A percentile compares a stretch with the other conserved stretches of the same genome.
Evolutionary conservation across 208 protist species (phyloP).

Genomic region (Leptomonas seymouri): DNA sequence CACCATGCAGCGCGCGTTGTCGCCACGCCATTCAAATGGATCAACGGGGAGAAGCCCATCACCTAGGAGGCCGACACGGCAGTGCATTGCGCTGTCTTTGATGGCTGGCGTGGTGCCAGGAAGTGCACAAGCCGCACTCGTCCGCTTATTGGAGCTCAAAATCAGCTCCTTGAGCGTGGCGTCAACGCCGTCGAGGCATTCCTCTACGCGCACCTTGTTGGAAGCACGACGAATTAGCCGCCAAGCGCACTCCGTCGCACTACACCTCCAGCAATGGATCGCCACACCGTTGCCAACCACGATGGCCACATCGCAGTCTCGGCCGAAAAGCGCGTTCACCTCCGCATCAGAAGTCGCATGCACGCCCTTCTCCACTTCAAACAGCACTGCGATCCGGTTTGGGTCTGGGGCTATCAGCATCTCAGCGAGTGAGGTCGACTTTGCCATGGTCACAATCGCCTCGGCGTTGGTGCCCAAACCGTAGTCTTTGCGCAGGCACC

Average conservation of each 20-base stretch:
- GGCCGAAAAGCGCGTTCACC: slow-evolving; percentile 40
- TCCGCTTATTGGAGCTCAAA: slow-evolving; percentile 37
- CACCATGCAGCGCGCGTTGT: slow-evolving; percentile 63
- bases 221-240: slow-evolving; percentile 37
- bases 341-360: slow-evolving; percentile 15
- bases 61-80: slow-evolving; percentile 58
- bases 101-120: slow-evolving; percentile 77
- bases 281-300: slow-evolving; percentile 58
- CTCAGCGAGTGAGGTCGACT: slow-evolving; percentile 35
- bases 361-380: slow-evolving; percentile 64
- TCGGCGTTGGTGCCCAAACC: slow-evolving; percentile 61
- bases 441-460: slow-evolving; percentile 64
- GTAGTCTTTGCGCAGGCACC: slow-evolving; percentile 76
- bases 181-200: slow-evolving; percentile 25
- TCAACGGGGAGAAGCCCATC: slow-evolving; percentile 83
- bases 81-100: slow-evolving; percentile 48
- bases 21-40: slow-evolving; percentile 84
- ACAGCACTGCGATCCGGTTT: slow-evolving; percentile 59
- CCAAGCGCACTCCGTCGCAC: slow-evolving; percentile 43
- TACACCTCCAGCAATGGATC: slow-evolving; percentile 62
- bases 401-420: slow-evolving; percentile 69
- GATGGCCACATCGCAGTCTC: slow-evolving; percentile 51
- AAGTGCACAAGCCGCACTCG: slow-evolving; percentile 33
- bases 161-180: slow-evolving; percentile 22
- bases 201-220: slow-evolving; percentile 11